Conservation (phyloP, 495 filamentous ascomycete genomes). For the Podospora conica region DNA sequence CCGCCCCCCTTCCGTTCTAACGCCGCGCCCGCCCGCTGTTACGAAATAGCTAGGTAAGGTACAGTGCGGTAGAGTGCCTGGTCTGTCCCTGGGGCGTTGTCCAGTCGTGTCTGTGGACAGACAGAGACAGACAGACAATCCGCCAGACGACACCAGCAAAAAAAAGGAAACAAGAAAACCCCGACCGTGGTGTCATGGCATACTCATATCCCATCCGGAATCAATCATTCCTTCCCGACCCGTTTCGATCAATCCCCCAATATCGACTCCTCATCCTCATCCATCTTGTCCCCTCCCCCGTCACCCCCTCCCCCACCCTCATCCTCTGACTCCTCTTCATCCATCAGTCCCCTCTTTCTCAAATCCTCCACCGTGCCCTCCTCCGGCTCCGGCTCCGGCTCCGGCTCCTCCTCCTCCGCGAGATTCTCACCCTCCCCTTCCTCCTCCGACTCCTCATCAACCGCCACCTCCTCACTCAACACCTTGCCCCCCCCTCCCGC, state of each 20-base stretch:
- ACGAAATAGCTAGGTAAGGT: neutral
- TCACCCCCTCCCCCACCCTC: conserved; percentile 10
- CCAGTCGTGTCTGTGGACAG: too few species aligned
- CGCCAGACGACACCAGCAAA: neutral
- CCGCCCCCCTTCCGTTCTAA: neutral
- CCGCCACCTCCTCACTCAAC: conserved; percentile 41
- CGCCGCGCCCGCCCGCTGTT: neutral
- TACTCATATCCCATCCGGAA: neutral
- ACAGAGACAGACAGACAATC: too few species aligned
- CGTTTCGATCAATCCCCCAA: conserved; percentile 58
- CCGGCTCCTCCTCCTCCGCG: conserved; percentile 43
- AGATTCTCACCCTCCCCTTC: conserved; percentile 34
- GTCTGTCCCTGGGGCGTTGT: too few species aligned
- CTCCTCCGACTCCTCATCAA: conserved; percentile 47
- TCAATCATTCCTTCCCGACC: conserved; percentile 1
- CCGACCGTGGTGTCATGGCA: neutral
- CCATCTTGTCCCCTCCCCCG: conserved; percentile 28
- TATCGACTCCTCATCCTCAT: conserved; percentile 61
- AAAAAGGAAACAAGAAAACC: neutral
- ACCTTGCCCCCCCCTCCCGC: conserved; percentile 18
- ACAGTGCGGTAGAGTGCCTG: neutral
- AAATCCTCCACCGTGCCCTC: conserved; percentile 57
- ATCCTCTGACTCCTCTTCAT: conserved; percentile 40
- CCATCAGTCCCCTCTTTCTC: conserved; percentile 52
- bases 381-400: conserved; percentile 41